Evolutionary conservation across 495 filamentous ascomycete genomes (phyloP).

Genomic region (Tuber brumale): DNA sequence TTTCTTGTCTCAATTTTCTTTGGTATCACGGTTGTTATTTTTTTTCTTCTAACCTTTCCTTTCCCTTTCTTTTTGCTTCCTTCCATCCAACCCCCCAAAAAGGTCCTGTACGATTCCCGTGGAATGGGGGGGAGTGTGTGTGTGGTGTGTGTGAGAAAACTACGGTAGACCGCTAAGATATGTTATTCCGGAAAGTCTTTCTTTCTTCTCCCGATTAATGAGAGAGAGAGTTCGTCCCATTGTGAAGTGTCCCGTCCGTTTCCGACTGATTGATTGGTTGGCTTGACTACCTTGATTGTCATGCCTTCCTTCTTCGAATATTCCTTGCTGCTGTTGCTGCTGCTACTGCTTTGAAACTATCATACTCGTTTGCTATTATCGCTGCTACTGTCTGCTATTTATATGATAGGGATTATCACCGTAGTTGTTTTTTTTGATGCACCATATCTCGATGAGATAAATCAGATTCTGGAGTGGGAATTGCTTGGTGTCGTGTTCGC

Average conservation of each 20-base stretch:
- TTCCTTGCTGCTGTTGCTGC: background rate
- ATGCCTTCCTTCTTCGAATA: background rate
- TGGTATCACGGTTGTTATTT: background rate
- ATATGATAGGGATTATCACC: background rate
- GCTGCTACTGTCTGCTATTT: background rate
- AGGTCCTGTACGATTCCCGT: constrained; percentile 1
- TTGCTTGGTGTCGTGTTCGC: background rate
- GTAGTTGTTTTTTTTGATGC: background rate
- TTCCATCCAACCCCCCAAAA: background rate
- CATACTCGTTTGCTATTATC: background rate
- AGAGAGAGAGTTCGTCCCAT: background rate
- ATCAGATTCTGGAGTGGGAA: no score
- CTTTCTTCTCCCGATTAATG: background rate
- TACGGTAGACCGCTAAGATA: constrained; percentile 8
- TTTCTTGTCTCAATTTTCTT: background rate
- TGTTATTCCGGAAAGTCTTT: constrained; percentile 4
- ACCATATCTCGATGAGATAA: background rate
- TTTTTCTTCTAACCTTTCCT: background rate
- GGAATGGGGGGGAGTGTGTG: background rate
- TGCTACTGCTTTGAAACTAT: no score
- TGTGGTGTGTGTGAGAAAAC: constrained; percentile 4
- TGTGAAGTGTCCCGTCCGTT: background rate
- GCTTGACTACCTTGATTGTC: background rate
- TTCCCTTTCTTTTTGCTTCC: background rate
- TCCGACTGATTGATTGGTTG: background rate